A percentile compares a stretch with the other conserved stretches of the same genome.
Conservation (phyloP, 2,329 filamentous ascomycete species). For the Trichoderma arundinaceum region DNA sequence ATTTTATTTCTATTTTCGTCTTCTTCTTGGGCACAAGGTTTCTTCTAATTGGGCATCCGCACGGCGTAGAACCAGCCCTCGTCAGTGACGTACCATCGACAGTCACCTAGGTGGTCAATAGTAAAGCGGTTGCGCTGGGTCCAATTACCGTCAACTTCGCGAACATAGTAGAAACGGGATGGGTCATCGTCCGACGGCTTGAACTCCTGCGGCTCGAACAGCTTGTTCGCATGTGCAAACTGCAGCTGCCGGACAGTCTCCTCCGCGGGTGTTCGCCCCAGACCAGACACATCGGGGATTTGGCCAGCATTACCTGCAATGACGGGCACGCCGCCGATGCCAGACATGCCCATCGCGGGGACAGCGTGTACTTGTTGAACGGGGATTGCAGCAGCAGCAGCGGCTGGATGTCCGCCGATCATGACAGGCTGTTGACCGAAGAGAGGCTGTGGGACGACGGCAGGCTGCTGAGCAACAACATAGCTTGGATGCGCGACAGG, state of each 20-base stretch:
- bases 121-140: slow-evolving; percentile 63
- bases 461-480: slow-evolving; percentile 45
- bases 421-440: slow-evolving; percentile 44
- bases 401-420: slow-evolving; percentile 41
- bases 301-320: slow-evolving; percentile 51
- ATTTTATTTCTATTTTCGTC: no score
- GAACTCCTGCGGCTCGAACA: slow-evolving; percentile 65
- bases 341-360: slow-evolving; percentile 39
- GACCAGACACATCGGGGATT: slow-evolving; percentile 57
- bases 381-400: slow-evolving; percentile 36
- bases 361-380: slow-evolving; percentile 39
- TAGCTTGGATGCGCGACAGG: slow-evolving; percentile 42
- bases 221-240: slow-evolving; percentile 56
- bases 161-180: slow-evolving; percentile 65
- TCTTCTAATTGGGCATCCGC: slow-evolving; percentile 51
- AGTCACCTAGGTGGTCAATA: slow-evolving; percentile 63
- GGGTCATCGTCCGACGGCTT: slow-evolving; percentile 66
- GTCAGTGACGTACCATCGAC: slow-evolving; percentile 64
- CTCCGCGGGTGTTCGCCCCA: slow-evolving; percentile 59
- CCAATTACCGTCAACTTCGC: slow-evolving; percentile 66
- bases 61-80: slow-evolving; percentile 67
- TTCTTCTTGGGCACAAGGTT: neutral
- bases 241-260: slow-evolving; percentile 54
- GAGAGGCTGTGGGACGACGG: slow-evolving; percentile 42
- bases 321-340: slow-evolving; percentile 40